Evolutionary conservation across 768 basidiomycete genomes (phyloP), one percentile per base, ranked within the genome.

Genomic region (Trametopsis cervina): DNA sequence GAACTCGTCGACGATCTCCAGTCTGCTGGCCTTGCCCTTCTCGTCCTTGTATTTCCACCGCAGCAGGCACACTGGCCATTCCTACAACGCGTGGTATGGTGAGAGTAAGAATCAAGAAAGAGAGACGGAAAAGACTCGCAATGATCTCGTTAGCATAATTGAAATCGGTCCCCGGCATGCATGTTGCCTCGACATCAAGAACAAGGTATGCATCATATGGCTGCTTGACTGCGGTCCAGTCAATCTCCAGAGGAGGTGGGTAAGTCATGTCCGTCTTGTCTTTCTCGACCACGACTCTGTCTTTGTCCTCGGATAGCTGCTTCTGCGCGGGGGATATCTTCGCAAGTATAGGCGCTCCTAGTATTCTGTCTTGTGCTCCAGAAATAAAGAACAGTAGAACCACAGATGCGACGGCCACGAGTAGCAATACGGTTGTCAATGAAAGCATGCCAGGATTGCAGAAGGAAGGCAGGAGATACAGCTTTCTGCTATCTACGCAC

Each of bases 61-160:
- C 50, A 97, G 72, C 2, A 99, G 72, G 57, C 87, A 85, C 10
- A 98, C 89, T 4, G 95, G 95, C 68, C 90, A 92, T 67, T 99
- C 93, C 93, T 95, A 63, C 2, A 27, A 18, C 40, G 18, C 27
- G 40, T 37, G 50, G 40, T 55, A 40, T 42, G 44, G 22, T 7
- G 40, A 45, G 35, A 29, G 4, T 35, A 40, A 38, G 29, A 26
- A 11, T 12, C 44, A 9, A 41, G 40, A 26, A 42, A 42, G 15
- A 41, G 43, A 54, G 18, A 23, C 17, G 25, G 27, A 22, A 49
- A 45, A 42, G 40, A 75, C 84, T 60, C 63, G 89, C 95, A 53
- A 98, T 96, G 47, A 98, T 93, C 68, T 98, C 95, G 65, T 96
- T 96, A 2, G 94, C 89, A 67, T 83, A 95, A 46, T 83, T 77